Evolutionary conservation across 2,329 filamentous ascomycete genomes (phyloP).

Genomic region (Hymenoscyphus infarciens): DNA sequence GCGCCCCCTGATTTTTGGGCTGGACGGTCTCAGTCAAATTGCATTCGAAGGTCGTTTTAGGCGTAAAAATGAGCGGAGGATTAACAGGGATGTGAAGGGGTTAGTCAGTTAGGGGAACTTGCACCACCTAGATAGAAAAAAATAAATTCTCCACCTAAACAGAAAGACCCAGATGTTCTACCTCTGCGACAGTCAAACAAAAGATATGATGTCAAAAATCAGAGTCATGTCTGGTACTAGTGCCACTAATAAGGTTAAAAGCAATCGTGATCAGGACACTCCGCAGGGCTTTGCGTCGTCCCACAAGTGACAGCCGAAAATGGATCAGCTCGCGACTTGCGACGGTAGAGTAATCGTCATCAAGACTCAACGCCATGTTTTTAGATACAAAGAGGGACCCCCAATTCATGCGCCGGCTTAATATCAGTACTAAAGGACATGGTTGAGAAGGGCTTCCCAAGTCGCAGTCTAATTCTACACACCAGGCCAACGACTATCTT

Average conservation of each 20-base stretch:
- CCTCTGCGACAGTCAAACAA: too few species aligned
- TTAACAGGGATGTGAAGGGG: slow-evolving; percentile 1
- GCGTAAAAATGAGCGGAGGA: slow-evolving; percentile 31
- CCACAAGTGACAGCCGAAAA: neutral
- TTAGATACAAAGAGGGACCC: neutral
- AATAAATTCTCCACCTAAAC: neutral
- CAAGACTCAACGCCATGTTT: neutral
- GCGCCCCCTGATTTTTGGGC: slow-evolving; percentile 11
- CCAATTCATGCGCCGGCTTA: neutral
- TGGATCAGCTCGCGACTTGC: neutral
- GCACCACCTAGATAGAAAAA: slow-evolving; percentile 30
- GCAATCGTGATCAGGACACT: neutral
- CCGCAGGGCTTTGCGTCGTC: neutral
- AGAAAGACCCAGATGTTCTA: too few species aligned
- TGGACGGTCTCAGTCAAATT: slow-evolving; percentile 31
- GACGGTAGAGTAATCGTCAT: neutral
- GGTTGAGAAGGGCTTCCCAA: neutral
- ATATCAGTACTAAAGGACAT: neutral
- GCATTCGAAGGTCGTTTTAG: slow-evolving; percentile 36
- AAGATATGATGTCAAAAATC: too few species aligned
- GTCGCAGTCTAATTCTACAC: neutral
- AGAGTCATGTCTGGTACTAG: neutral
- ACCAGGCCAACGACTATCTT: neutral
- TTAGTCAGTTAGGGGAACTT: neutral
- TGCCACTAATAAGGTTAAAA: neutral